A percentile compares a stretch with the other conserved stretches of the same genome.
Conservation (phyloP, 345 rosid genomes). For the Draba incana region DNA sequence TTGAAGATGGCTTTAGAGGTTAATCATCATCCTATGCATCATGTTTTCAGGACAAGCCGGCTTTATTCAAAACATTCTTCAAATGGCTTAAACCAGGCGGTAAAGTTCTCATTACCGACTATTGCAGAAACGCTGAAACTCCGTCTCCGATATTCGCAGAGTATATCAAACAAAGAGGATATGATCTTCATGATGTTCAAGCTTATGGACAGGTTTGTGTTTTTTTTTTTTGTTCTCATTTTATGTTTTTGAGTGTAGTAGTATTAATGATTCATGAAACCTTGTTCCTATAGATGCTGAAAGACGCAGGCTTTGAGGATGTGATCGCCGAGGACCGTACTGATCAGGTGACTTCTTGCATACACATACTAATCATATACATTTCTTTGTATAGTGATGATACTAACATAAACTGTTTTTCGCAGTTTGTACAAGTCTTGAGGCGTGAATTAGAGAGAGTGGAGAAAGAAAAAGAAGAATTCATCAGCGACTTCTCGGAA, state of each 20-base stretch:
- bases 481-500: constrained; percentile 74
- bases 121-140: constrained; percentile 69
- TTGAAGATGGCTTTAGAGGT: constrained; percentile 1
- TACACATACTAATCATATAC: background rate
- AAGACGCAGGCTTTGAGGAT: constrained; percentile 79
- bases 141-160: constrained; percentile 62
- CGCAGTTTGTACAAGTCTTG: constrained; percentile 74
- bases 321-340: constrained; percentile 86
- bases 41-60: constrained; percentile 83
- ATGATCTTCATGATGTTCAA: constrained; percentile 89
- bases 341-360: constrained; percentile 58
- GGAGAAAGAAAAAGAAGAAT: constrained; percentile 77
- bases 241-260: background rate
- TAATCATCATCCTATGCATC: constrained; percentile 16
- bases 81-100: constrained; percentile 99
- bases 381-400: background rate
- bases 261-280: background rate
- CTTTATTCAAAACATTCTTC: constrained; percentile 73
- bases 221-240: background rate
- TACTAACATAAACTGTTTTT: background rate
- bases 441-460: constrained; percentile 58
- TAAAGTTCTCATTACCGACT: constrained; percentile 83
- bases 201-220: constrained; percentile 74
- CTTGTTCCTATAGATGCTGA: constrained; percentile 61
- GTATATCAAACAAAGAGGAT: constrained; percentile 90